Evolutionary conservation across 1,139 yeast species (phyloP), one percentile per base, ranked within the genome.

Genomic region (Yamadazyma friedrichii): DNA sequence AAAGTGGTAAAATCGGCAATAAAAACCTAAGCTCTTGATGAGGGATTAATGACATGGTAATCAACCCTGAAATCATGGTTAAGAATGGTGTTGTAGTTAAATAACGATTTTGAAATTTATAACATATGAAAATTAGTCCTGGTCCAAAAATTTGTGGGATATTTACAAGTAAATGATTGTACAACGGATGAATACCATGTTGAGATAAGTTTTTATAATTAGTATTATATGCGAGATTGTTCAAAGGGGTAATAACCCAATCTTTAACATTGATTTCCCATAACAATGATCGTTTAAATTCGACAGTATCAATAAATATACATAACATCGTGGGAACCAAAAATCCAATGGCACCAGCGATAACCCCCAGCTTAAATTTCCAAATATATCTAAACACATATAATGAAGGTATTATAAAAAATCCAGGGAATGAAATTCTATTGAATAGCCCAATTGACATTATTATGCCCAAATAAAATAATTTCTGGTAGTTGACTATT

Each of bases 11-110:
- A 15, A 84, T 55, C 0, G 98, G 98, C 0, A 82, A 54, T 36
- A 94, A 64, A 58, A 94, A 94, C 35, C 99, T 69, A 22, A 88
- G 70, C 58, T 94, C 99, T 59, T 94, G 98, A 57, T 94, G 99
- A 9, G 95, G 95, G 11, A 88, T 73, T 0, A 79, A 4, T 0
- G 97, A 88, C 22, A 93, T 68, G 4, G 79, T 44, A 0, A 67
- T 4, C 1, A 88, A 30, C 0, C 91, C 95, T 11, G 95, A 80
- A 1, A 76, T 45, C 0, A 84, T 70, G 0, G 91, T 63, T 33
- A 84, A 63, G 47, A 80, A 78, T 2, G 88, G 78, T 0, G 80
- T 65, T 0, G 82, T 74, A 38, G 42, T 61, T 49, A 61, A 56
- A 50, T 76, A 75, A 16, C 51, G 51, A 39, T 61, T 60, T 29